Percentiles rank a stretch among this genome's conserved stretches.
These are phyloP conservation scores for Schizochytrium sp. DNA, from an alignment of 108 stramenopile genomes.

Conservation along the genomic window DNA sequence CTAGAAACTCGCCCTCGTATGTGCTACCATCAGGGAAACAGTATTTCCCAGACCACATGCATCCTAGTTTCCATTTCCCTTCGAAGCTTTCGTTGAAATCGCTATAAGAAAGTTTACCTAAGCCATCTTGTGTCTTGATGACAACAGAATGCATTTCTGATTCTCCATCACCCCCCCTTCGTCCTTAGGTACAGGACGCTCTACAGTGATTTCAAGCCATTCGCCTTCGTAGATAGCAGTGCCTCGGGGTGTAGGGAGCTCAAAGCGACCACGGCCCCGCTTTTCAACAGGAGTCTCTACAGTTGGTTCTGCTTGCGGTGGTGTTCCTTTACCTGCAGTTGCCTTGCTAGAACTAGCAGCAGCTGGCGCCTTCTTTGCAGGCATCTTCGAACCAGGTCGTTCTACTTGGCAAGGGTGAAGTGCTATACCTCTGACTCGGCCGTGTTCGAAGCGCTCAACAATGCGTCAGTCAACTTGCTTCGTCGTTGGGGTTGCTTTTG, in stretches of 20 bases:
- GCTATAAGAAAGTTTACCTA: not conserved
- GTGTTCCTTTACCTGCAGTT: too few relatives aligned
- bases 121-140: conserved; percentile 13
- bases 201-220: not conserved
- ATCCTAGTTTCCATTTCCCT: not conserved
- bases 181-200: not conserved
- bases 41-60: not conserved
- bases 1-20: conserved; percentile 18
- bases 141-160: not conserved
- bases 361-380: too few relatives aligned
- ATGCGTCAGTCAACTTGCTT: too few relatives aligned
- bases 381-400: too few relatives aligned
- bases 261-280: conserved; percentile 3
- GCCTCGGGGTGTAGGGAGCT: not conserved
- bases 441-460: too few relatives aligned
- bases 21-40: not conserved
- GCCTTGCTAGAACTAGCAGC: too few relatives aligned
- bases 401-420: too few relatives aligned
- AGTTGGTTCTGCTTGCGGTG: too few relatives aligned
- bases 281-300: too few relatives aligned
- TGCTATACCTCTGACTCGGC: too few relatives aligned
- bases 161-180: not conserved
- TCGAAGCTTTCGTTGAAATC: not conserved
- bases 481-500: too few relatives aligned
- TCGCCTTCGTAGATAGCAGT: conserved; percentile 56